These are phyloP conservation scores for Podospora pseudocomata DNA, from an alignment of 495 filamentous ascomycete species.

Conservation along the genomic window DNA sequence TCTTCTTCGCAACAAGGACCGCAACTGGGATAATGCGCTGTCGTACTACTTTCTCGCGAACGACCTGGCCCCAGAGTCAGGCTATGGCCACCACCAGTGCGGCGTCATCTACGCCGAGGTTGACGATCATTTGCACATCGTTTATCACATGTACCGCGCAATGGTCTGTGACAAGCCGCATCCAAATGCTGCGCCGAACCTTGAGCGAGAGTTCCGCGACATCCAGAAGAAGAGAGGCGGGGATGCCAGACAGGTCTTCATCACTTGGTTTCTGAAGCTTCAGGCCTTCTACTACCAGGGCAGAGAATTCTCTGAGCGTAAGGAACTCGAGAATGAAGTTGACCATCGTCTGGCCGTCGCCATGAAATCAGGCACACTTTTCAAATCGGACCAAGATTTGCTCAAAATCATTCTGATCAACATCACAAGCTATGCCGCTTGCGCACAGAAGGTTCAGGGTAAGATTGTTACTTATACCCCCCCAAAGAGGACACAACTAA, in stretches of 20 bases:
- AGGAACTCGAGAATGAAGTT: conserved; percentile 84
- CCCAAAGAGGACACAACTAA: conserved; percentile 23
- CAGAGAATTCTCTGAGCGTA: conserved; percentile 61
- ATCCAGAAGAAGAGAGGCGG: conserved; percentile 30
- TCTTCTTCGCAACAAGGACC: conserved; percentile 51
- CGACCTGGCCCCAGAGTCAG: conserved; percentile 71
- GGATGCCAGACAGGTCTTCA: conserved; percentile 44
- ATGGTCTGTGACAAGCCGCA: conserved; percentile 69
- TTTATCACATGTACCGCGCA: conserved; percentile 86
- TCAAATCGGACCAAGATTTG: conserved; percentile 57
- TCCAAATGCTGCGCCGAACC: conserved; percentile 65
- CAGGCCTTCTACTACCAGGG: conserved; percentile 82
- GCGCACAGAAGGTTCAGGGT: conserved; percentile 59
- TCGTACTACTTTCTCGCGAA: conserved; percentile 82
- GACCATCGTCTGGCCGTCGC: conserved; percentile 70
- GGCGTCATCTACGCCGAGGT: conserved; percentile 78
- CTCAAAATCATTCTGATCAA: conserved; percentile 82
- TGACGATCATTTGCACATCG: conserved; percentile 71
- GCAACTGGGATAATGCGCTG: conserved; percentile 74
- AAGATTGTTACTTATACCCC: conserved; percentile 29
- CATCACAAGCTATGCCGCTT: conserved; percentile 74
- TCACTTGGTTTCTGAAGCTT: conserved; percentile 80
- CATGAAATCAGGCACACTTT: conserved; percentile 53
- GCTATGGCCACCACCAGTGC: conserved; percentile 81
- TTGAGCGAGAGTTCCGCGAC: conserved; percentile 77